Percentiles rank a stretch among this genome's conserved stretches.
Conservation (phyloP, 306 rosid species). For the Cucumis cinereus region DNA sequence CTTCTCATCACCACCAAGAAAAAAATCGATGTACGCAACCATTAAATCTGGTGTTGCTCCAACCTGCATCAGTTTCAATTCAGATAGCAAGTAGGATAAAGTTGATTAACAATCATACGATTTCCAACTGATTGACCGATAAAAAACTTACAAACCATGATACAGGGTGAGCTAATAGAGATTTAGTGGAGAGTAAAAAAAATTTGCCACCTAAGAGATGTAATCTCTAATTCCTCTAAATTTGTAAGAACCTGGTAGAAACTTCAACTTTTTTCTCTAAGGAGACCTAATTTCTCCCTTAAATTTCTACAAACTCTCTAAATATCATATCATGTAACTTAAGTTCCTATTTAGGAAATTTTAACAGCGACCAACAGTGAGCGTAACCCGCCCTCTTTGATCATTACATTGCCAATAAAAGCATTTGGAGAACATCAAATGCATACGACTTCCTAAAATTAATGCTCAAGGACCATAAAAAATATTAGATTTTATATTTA, state of each 20-base stretch:
- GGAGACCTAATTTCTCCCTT: neutral
- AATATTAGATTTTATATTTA: neutral
- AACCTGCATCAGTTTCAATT: conserved; percentile 49
- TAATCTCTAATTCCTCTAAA: neutral
- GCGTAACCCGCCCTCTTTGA: neutral
- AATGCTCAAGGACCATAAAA: neutral
- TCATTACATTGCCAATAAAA: neutral
- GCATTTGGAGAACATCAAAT: neutral
- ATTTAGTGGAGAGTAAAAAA: neutral
- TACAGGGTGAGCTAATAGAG: neutral
- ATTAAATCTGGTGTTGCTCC: conserved; percentile 91
- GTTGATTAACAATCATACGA: neutral
- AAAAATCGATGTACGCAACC: conserved; percentile 94
- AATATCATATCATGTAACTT: neutral
- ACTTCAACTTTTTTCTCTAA: neutral
- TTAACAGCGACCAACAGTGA: neutral
- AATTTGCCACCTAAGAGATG: neutral
- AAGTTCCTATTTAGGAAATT: neutral
- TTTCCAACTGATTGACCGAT: neutral
- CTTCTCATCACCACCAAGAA: conserved; percentile 98
- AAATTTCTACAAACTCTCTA: neutral
- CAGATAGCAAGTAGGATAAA: neutral
- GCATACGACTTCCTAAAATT: neutral
- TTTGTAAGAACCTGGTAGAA: neutral
- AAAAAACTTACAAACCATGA: neutral